These are phyloP conservation scores for Daldinia decipiens DNA, from an alignment of 495 filamentous ascomycete genomes.

Conservation along the genomic window DNA sequence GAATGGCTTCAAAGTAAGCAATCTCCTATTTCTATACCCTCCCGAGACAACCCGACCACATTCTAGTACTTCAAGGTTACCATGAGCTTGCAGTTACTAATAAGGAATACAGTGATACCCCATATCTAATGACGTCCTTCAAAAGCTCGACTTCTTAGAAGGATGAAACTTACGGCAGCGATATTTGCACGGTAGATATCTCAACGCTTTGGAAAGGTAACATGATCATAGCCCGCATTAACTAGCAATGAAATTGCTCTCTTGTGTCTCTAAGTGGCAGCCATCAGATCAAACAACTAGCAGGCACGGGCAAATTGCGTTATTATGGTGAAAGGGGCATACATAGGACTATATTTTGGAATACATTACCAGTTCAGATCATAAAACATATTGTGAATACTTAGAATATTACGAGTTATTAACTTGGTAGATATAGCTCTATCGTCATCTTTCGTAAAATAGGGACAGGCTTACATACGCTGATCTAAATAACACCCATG, in stretches of 20 bases:
- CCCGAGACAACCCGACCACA: too few relatives aligned
- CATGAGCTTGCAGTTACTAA: not conserved
- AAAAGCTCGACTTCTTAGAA: not conserved
- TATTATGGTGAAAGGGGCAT: not conserved
- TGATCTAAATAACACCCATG: too few relatives aligned
- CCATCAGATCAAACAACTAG: not conserved
- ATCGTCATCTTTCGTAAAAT: too few relatives aligned
- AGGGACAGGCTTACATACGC: too few relatives aligned
- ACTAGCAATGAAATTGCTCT: not conserved
- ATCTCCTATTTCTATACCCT: not conserved
- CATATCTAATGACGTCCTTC: not conserved
- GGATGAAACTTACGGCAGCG: not conserved
- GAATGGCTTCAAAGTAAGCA: conserved; percentile 1
- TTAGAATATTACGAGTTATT: too few relatives aligned
- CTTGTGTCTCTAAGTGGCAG: not conserved
- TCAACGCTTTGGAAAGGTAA: too few relatives aligned
- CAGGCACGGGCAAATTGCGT: not conserved
- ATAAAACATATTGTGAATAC: too few relatives aligned
- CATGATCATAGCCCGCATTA: too few relatives aligned
- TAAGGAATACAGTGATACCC: conserved; percentile 7
- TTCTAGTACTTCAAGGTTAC: not conserved
- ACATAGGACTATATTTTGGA: not conserved
- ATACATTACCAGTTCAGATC: not conserved
- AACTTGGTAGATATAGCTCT: too few relatives aligned
- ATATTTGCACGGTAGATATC: too few relatives aligned